These are phyloP conservation scores for Lipomyces mesembrius DNA, from an alignment of 805 yeast genomes.

Conservation along the genomic window DNA sequence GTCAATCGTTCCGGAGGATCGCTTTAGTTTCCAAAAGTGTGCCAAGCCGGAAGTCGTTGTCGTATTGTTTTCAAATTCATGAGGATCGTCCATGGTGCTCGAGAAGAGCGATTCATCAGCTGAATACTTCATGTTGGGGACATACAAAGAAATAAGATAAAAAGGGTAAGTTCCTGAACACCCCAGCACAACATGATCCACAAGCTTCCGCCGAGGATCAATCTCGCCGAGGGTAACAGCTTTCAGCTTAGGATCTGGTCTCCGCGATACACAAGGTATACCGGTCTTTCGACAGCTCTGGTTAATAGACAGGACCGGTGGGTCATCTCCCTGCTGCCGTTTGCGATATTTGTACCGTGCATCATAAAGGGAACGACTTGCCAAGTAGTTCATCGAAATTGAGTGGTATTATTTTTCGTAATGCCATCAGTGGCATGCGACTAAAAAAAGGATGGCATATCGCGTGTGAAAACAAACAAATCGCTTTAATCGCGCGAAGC, in stretches of 20 bases:
- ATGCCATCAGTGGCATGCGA: background rate
- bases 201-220: constrained; percentile 19
- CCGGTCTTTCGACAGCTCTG: background rate
- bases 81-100: background rate
- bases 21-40: constrained; percentile 20
- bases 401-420: background rate
- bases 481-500: no score
- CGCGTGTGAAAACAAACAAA: no score
- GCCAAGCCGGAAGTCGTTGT: constrained; percentile 16
- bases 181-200: constrained; percentile 27
- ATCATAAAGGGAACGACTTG: constrained; percentile 15
- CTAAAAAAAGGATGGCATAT: no score
- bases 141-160: constrained; percentile 16
- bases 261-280: background rate
- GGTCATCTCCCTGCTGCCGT: background rate
- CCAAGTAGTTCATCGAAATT: constrained; percentile 15
- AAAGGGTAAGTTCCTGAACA: constrained; percentile 23
- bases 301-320: background rate
- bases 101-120: background rate
- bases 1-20: constrained; percentile 3
- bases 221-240: constrained; percentile 7
- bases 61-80: background rate
- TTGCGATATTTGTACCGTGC: constrained; percentile 4
- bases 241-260: constrained; percentile 7
- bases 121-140: constrained; percentile 1